A percentile compares a stretch with the other conserved stretches of the same genome.
phyloP scores from a whole-genome alignment of 2,329 filamentous ascomycete species.

The Nigrospora sphaerica region DNA sequence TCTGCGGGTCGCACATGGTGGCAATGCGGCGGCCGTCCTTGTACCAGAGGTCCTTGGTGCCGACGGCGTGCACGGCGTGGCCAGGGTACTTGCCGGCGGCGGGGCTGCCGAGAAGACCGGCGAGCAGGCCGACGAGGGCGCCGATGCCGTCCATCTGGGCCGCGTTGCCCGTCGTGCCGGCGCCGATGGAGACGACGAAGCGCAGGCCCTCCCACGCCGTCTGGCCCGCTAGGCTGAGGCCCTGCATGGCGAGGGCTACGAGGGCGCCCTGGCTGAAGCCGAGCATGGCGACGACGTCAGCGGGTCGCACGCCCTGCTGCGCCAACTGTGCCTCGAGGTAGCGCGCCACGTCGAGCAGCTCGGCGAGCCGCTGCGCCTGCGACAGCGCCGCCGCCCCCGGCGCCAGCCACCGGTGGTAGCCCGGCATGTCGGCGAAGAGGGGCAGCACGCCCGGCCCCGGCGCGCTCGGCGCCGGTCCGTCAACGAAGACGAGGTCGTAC shows the following conservation, averaged over 20 bases:
- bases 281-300: background rate
- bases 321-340: constrained; percentile 2
- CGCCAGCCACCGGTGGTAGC: constrained; percentile 10
- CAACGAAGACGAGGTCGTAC: constrained; percentile 2
- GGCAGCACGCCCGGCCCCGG: constrained; percentile 11
- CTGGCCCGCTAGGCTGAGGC: constrained; percentile 1
- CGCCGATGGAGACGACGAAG: constrained; percentile 46
- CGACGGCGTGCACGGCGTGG: too few relatives aligned
- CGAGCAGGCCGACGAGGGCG: background rate
- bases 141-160: constrained; percentile 1
- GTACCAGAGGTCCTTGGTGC: too few relatives aligned
- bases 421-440: constrained; percentile 12
- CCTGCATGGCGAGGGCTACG: constrained; percentile 1
- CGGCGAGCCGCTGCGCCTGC: too few relatives aligned
- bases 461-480: constrained; percentile 6
- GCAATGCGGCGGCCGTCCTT: too few relatives aligned
- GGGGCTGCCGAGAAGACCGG: background rate
- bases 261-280: constrained; percentile 5
- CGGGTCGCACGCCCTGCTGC: background rate
- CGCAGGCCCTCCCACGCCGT: constrained; percentile 1
- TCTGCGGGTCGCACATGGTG: too few relatives aligned
- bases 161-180: constrained; percentile 30
- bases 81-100: too few relatives aligned
- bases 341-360: constrained; percentile 7
- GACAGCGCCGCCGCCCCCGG: too few relatives aligned